These are phyloP conservation scores for Keithomyces neogunnii DNA, from an alignment of 2,329 filamentous ascomycete species.

Conservation along the genomic window DNA sequence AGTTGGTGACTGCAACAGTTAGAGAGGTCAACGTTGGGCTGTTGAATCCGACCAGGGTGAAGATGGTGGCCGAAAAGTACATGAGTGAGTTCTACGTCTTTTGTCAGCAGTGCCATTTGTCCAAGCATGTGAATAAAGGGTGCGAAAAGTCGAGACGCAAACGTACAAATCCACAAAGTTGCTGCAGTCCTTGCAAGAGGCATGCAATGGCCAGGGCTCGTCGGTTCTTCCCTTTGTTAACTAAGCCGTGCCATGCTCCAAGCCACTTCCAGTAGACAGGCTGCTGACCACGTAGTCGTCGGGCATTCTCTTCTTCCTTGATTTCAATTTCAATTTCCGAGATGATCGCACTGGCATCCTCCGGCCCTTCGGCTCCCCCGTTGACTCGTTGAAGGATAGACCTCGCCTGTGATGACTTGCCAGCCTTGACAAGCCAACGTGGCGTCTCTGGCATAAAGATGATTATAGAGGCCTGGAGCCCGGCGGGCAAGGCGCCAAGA, in stretches of 20 bases:
- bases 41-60: slow-evolving; percentile 66
- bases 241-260: slow-evolving; percentile 43
- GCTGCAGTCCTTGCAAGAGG: slow-evolving; percentile 78
- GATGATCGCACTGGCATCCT: slow-evolving; percentile 51
- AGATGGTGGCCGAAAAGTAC: slow-evolving; percentile 85
- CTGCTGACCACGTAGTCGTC: slow-evolving; percentile 24
- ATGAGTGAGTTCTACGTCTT: slow-evolving; percentile 66
- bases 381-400: slow-evolving; percentile 58
- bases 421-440: slow-evolving; percentile 71
- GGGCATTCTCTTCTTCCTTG: slow-evolving; percentile 54
- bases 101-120: slow-evolving; percentile 2
- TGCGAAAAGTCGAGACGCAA: too few relatives aligned
- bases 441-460: slow-evolving; percentile 79
- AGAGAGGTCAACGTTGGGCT: slow-evolving; percentile 74
- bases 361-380: slow-evolving; percentile 34
- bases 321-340: slow-evolving; percentile 67
- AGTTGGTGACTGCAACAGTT: slow-evolving; percentile 75
- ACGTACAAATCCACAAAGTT: slow-evolving; percentile 74
- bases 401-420: slow-evolving; percentile 52
- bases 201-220: slow-evolving; percentile 79
- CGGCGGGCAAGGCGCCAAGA: slow-evolving; percentile 68
- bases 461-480: slow-evolving; percentile 61
- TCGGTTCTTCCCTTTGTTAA: slow-evolving; percentile 53
- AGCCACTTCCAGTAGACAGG: slow-evolving; percentile 26
- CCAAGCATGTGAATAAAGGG: neutral